A percentile compares a stretch with the other conserved stretches of the same genome.
Conservation (phyloP, 768 basidiomycete genomes). For the Tylopilus intermedius region DNA sequence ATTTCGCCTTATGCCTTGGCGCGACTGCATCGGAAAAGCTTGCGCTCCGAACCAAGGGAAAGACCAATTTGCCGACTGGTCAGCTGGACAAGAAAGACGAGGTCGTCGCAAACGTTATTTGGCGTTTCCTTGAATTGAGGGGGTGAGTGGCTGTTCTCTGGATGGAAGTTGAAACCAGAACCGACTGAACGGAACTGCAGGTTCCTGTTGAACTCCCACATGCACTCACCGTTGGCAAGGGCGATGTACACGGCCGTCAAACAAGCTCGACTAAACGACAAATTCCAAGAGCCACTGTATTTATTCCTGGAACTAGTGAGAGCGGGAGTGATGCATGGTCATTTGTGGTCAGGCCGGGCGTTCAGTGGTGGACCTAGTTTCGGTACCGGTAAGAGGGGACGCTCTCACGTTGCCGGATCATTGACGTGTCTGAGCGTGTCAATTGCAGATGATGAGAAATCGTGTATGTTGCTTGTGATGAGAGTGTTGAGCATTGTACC, state of each 20-base stretch:
- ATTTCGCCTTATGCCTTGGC: constrained; percentile 90
- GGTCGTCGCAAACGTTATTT: constrained; percentile 95
- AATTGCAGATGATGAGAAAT: constrained; percentile 81
- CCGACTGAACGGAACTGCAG: constrained; percentile 37
- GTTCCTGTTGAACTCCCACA: constrained; percentile 84
- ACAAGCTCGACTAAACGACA: constrained; percentile 83
- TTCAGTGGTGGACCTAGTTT: constrained; percentile 96
- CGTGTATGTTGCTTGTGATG: constrained; percentile 94
- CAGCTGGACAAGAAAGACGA: constrained; percentile 97
- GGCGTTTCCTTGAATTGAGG: constrained; percentile 94
- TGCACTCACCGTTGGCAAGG: constrained; percentile 83
- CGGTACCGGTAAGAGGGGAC: constrained; percentile 61
- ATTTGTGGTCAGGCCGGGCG: constrained; percentile 80
- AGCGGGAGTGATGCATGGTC: constrained; percentile 95
- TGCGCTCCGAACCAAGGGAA: constrained; percentile 76
- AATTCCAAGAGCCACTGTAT: constrained; percentile 96
- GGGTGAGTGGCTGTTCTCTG: constrained; percentile 50
- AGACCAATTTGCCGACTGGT: constrained; percentile 36
- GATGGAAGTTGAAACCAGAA: constrained; percentile 1
- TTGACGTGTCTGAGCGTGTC: constrained; percentile 19
- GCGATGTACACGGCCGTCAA: constrained; percentile 85
- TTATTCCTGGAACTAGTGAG: constrained; percentile 92
- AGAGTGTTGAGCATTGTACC: constrained; percentile 93
- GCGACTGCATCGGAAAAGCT: constrained; percentile 80
- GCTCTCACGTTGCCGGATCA: constrained; percentile 29